phyloP scores from a whole-genome alignment of 768 basidiomycete species.

The Leccinum variicolor region DNA sequence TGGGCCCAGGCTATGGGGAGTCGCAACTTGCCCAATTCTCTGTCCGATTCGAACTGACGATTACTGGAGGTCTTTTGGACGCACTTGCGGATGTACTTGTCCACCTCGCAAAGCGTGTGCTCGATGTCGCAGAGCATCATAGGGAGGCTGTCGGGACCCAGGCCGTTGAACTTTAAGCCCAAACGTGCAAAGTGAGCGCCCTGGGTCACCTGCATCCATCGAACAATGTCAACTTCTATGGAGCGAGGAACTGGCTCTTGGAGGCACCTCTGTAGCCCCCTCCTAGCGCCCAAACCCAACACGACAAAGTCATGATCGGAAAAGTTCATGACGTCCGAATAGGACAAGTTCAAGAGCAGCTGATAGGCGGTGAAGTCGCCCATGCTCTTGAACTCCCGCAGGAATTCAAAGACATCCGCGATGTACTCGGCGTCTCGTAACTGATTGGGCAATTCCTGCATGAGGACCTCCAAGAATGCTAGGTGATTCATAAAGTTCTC shows the following conservation, averaged over 20 bases:
- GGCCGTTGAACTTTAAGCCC: conserved; percentile 48
- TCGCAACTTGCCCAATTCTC: conserved; percentile 21
- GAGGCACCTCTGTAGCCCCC: conserved; percentile 70
- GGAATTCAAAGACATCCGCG: conserved; percentile 59
- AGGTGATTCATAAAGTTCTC: conserved; percentile 59
- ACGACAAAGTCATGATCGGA: conserved; percentile 68
- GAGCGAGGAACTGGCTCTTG: conserved; percentile 38
- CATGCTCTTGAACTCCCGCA: conserved; percentile 64
- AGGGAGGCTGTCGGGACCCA: conserved; percentile 46
- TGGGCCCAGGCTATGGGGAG: conserved; percentile 59
- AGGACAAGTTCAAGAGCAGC: conserved; percentile 57
- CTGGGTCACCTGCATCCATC: conserved; percentile 62
- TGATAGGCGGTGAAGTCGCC: conserved; percentile 75
- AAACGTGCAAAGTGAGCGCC: conserved; percentile 57
- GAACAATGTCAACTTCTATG: conserved; percentile 57
- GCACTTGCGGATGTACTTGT: conserved; percentile 63
- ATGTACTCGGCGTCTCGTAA: conserved; percentile 51
- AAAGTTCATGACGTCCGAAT: conserved; percentile 56
- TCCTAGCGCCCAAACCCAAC: conserved; percentile 61
- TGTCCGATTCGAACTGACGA: conserved; percentile 35
- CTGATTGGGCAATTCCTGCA: conserved; percentile 54
- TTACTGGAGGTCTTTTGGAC: conserved; percentile 26
- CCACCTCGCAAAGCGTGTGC: conserved; percentile 75
- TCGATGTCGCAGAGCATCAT: conserved; percentile 73
- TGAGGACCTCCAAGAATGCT: conserved; percentile 52